Conservation (phyloP, 2,329 filamentous ascomycete species). For the Sarocladium oryzae region DNA sequence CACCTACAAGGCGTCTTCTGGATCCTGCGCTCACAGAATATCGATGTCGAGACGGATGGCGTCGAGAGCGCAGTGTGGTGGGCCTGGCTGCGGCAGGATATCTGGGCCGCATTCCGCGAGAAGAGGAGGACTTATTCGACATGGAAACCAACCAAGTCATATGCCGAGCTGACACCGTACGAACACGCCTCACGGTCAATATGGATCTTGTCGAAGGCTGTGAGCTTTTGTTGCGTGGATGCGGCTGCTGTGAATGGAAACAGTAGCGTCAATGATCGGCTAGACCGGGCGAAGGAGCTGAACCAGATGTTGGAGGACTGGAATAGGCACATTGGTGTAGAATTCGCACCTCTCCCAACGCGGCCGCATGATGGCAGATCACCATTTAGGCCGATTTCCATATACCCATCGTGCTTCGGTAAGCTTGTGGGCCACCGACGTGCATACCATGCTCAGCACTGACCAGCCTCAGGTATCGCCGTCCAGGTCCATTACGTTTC, state of each 20-base stretch:
- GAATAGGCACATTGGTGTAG: conserved; percentile 35
- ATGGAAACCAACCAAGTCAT: conserved; percentile 46
- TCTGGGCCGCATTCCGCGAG: conserved; percentile 58
- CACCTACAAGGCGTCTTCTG: conserved; percentile 60
- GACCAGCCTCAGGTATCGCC: conserved; percentile 12
- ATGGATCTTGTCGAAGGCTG: conserved; percentile 48
- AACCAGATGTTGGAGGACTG: conserved; percentile 44
- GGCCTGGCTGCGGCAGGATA: conserved; percentile 60
- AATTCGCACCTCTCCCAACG: conserved; percentile 35
- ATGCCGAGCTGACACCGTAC: conserved; percentile 40
- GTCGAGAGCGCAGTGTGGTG: conserved; percentile 56
- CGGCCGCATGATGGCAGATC: conserved; percentile 5
- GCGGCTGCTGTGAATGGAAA: conserved; percentile 15
- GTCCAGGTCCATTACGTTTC: conserved; percentile 17
- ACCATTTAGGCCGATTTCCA: conserved; percentile 14
- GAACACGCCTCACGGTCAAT: conserved; percentile 47
- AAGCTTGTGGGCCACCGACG: not conserved
- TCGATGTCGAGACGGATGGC: conserved; percentile 51
- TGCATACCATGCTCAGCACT: not conserved
- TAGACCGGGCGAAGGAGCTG: conserved; percentile 38
- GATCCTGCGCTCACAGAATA: conserved; percentile 56
- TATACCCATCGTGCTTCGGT: conserved; percentile 16
- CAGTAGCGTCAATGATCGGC: conserved; percentile 26
- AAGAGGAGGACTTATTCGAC: conserved; percentile 49
- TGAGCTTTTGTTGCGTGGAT: conserved; percentile 49